A percentile compares a stretch with the other conserved stretches of the same genome.
phyloP scores from a whole-genome alignment of 2,329 filamentous ascomycete genomes.

The Chrysosporium queenslandicum region DNA sequence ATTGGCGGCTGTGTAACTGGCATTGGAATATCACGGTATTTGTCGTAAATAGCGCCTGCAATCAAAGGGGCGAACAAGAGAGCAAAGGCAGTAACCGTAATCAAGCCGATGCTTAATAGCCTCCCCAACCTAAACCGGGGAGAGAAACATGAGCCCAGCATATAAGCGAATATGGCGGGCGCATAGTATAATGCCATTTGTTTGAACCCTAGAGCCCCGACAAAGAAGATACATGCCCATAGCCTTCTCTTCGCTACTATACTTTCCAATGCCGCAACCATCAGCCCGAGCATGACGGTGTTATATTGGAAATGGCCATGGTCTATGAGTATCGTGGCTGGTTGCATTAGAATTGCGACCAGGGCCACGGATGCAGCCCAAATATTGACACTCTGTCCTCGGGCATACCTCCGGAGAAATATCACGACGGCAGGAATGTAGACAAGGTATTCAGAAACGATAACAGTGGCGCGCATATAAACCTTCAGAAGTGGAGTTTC shows the following conservation, averaged over 20 bases:
- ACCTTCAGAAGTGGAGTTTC: conserved; percentile 75
- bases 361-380: conserved; percentile 81
- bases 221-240: conserved; percentile 90
- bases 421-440: conserved; percentile 79
- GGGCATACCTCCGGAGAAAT: conserved; percentile 72
- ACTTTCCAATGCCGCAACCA: conserved; percentile 76
- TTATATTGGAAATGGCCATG: conserved; percentile 98
- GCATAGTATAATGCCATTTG: conserved; percentile 99
- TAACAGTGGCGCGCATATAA: conserved; percentile 88
- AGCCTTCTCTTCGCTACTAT: conserved; percentile 74
- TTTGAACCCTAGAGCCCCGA: conserved; percentile 89
- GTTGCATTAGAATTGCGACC: conserved; percentile 84
- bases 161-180: conserved; percentile 80
- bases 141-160: conserved; percentile 75
- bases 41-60: conserved; percentile 59
- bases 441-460: conserved; percentile 80
- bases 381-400: conserved; percentile 62
- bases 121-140: conserved; percentile 58
- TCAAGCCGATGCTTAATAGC: conserved; percentile 63
- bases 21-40: conserved; percentile 52
- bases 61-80: conserved; percentile 67
- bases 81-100: conserved; percentile 63
- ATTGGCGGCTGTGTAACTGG: conserved; percentile 54
- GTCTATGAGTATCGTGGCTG: conserved; percentile 79
- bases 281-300: conserved; percentile 91